Evolutionary conservation across 345 rosid genomes (phyloP).

Genomic region (Raphanus raphanistrum): DNA sequence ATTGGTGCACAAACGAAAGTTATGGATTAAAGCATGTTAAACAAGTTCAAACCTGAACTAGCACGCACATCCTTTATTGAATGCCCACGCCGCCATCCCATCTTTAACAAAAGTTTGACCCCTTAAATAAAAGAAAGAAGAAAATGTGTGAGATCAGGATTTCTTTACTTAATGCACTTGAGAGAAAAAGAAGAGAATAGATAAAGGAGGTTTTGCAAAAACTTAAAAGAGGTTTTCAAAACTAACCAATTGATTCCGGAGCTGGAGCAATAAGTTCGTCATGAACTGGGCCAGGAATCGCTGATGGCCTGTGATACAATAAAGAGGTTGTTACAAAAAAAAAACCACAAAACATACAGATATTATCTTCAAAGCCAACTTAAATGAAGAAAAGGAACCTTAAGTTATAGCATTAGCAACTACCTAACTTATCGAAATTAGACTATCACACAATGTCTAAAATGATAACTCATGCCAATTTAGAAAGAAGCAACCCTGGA

Average conservation of each 20-base stretch:
- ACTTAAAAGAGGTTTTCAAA: constrained; percentile 14
- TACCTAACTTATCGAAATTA: background rate
- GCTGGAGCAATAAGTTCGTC: constrained; percentile 85
- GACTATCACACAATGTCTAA: background rate
- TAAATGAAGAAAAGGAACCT: background rate
- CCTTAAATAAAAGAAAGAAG: constrained; percentile 50
- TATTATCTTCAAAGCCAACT: constrained; percentile 17
- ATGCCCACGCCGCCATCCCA: constrained; percentile 96
- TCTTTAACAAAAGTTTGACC: constrained; percentile 76
- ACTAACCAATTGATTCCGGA: constrained; percentile 89
- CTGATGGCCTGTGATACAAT: constrained; percentile 70
- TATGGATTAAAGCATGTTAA: constrained; percentile 13
- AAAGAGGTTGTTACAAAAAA: constrained; percentile 22
- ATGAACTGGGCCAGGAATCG: constrained; percentile 93
- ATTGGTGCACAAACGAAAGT: constrained; percentile 17
- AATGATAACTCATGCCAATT: background rate
- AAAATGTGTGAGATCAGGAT: constrained; percentile 21
- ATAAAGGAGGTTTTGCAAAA: background rate
- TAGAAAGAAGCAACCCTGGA: background rate
- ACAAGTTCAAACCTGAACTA: constrained; percentile 43
- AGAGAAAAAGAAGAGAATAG: background rate
- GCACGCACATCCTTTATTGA: constrained; percentile 72
- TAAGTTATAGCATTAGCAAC: constrained; percentile 13
- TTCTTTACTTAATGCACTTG: constrained; percentile 3
- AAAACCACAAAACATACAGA: background rate